These are phyloP conservation scores for Achaetomium macrosporum DNA, from an alignment of 2,329 filamentous ascomycete genomes.

Conservation along the genomic window DNA sequence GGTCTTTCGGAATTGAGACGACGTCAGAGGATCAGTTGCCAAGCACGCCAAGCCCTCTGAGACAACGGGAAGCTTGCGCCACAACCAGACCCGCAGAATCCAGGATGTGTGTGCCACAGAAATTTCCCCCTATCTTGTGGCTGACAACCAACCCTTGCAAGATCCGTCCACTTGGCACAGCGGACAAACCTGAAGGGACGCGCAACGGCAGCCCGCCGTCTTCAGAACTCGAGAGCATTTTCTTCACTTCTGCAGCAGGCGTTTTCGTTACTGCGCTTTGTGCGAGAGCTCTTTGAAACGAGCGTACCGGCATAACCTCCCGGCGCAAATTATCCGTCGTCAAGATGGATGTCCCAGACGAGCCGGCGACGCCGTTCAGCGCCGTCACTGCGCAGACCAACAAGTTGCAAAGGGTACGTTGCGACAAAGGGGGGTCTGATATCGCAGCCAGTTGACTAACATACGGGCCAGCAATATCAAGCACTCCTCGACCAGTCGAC, in stretches of 20 bases:
- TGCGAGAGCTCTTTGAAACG: no score
- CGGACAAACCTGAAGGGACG: not conserved
- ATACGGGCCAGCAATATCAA: constrained; percentile 73
- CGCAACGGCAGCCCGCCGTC: constrained; percentile 2
- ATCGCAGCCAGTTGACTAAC: constrained; percentile 6
- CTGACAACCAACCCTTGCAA: not conserved
- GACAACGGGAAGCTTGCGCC: constrained; percentile 5
- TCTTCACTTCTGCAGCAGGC: no score
- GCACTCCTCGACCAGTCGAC: constrained; percentile 89
- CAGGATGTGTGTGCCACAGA: not conserved
- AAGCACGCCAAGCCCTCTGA: constrained; percentile 2
- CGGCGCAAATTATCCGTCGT: not conserved
- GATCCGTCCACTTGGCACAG: not conserved
- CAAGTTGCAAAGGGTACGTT: constrained; percentile 51
- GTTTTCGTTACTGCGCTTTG: no score
- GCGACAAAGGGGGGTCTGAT: not conserved
- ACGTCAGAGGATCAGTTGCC: constrained; percentile 3
- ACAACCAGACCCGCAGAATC: constrained; percentile 2
- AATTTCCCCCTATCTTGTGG: not conserved
- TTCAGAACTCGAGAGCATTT: not conserved
- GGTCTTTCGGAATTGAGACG: not conserved
- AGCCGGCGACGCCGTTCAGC: constrained; percentile 25
- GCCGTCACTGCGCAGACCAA: constrained; percentile 23
- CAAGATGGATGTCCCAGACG: constrained; percentile 23
- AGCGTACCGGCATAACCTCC: not conserved